Percentiles rank a stretch among this genome's conserved stretches.
These are phyloP conservation scores for Ceratocystis lukuohia DNA, from an alignment of 2,329 filamentous ascomycete genomes.

Conservation along the genomic window DNA sequence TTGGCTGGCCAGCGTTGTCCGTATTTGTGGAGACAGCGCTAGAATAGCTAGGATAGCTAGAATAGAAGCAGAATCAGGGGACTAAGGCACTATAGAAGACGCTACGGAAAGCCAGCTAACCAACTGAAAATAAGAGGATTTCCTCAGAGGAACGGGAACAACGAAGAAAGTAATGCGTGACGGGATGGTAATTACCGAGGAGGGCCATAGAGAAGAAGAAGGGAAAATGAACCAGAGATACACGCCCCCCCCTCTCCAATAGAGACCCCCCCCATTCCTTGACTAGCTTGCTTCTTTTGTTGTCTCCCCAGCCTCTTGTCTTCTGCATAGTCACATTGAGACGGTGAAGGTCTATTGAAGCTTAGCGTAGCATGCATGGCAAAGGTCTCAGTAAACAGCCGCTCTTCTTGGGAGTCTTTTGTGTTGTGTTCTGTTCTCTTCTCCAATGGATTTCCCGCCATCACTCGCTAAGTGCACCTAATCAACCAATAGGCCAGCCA, in stretches of 20 bases:
- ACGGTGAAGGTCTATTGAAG: too few relatives aligned
- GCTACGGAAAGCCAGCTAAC: background rate
- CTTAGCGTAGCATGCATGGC: too few relatives aligned
- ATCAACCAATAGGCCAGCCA: background rate
- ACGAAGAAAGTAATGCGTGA: conserved; percentile 9
- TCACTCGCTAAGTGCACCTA: background rate
- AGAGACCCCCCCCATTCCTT: background rate
- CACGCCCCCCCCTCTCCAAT: background rate
- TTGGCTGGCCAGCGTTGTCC: background rate
- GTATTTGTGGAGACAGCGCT: too few relatives aligned
- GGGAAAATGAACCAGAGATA: background rate
- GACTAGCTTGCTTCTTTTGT: background rate
- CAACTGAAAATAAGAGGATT: background rate
- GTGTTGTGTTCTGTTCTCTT: too few relatives aligned
- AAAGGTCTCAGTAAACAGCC: too few relatives aligned
- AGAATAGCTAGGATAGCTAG: too few relatives aligned
- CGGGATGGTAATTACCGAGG: conserved; percentile 5
- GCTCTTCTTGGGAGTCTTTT: too few relatives aligned
- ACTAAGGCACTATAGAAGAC: background rate
- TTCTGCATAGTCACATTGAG: too few relatives aligned
- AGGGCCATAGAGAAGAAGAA: background rate
- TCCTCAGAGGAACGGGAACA: background rate
- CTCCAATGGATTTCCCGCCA: background rate
- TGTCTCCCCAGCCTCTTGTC: background rate
- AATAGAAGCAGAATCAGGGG: background rate